These are phyloP conservation scores for Sclerotinia spermophila DNA, from an alignment of 2,329 filamentous ascomycete species.

Conservation along the genomic window DNA sequence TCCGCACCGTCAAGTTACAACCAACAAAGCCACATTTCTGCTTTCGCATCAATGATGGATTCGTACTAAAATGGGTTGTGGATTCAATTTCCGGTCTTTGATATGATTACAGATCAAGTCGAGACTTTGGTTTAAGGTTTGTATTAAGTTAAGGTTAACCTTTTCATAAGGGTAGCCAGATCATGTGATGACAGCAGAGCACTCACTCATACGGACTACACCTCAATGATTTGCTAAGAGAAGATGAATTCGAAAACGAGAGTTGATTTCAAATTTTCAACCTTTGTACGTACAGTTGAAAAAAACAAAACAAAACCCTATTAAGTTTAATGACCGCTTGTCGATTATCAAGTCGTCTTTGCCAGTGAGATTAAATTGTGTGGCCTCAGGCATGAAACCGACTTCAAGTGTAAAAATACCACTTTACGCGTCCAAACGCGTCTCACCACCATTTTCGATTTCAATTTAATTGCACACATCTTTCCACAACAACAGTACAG, in stretches of 20 bases:
- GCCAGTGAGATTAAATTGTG: not conserved
- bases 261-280: not conserved
- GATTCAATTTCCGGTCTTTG: not conserved
- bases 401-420: not conserved
- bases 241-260: not conserved
- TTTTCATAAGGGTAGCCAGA: not conserved
- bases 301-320: no score
- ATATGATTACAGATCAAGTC: not conserved
- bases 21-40: not conserved
- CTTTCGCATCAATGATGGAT: not conserved
- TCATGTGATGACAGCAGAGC: not conserved
- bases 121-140: not conserved
- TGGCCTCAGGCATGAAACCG: not conserved
- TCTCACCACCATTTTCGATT: not conserved
- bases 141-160: not conserved
- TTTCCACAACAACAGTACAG: not conserved
- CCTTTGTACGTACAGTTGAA: not conserved
- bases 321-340: not conserved
- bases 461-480: not conserved
- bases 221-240: not conserved
- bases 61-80: not conserved
- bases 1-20: not conserved
- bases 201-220: no score
- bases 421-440: conserved; percentile 17
- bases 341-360: no score